Evolutionary conservation across 2,329 filamentous ascomycete genomes (phyloP).

Genomic region (Paecilomyces fulvus): DNA sequence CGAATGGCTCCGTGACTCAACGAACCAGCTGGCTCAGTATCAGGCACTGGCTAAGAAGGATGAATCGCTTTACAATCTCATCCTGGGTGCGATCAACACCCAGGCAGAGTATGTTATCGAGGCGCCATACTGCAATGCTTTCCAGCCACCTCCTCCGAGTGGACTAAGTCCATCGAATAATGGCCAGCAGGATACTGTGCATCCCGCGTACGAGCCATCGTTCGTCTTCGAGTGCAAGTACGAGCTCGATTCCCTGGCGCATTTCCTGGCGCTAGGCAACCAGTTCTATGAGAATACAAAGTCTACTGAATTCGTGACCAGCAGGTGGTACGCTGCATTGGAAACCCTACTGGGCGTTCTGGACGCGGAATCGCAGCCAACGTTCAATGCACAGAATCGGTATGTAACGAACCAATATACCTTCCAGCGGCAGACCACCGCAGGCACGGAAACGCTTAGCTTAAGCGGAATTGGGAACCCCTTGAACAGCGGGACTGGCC

Average conservation of each 20-base stretch:
- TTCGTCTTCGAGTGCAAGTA: conserved; percentile 98
- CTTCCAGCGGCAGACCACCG: conserved; percentile 71
- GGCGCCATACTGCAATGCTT: conserved; percentile 95
- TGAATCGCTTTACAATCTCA: conserved; percentile 64
- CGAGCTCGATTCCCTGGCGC: conserved; percentile 88
- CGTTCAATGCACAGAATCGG: conserved; percentile 63
- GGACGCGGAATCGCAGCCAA: conserved; percentile 68
- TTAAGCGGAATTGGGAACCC: conserved; percentile 84
- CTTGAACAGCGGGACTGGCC: conserved; percentile 70
- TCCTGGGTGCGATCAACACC: conserved; percentile 90
- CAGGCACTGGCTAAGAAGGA: conserved; percentile 78
- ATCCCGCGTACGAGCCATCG: conserved; percentile 74
- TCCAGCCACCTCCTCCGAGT: conserved; percentile 85
- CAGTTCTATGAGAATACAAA: conserved; percentile 75
- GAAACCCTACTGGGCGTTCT: conserved; percentile 66
- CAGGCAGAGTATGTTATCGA: conserved; percentile 92
- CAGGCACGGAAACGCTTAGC: conserved; percentile 83
- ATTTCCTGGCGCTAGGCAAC: conserved; percentile 79
- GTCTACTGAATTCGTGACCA: conserved; percentile 68
- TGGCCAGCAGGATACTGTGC: conserved; percentile 74
- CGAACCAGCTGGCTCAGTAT: conserved; percentile 88
- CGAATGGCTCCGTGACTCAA: conserved; percentile 86
- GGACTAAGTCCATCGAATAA: conserved; percentile 63
- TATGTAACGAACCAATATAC: conserved; percentile 72
- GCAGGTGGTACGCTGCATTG: conserved; percentile 70